Percentiles rank a stretch among this genome's conserved stretches.
Evolutionary conservation across 306 rosid species (phyloP).

Genomic region (Sphenostylis stenocarpa): DNA sequence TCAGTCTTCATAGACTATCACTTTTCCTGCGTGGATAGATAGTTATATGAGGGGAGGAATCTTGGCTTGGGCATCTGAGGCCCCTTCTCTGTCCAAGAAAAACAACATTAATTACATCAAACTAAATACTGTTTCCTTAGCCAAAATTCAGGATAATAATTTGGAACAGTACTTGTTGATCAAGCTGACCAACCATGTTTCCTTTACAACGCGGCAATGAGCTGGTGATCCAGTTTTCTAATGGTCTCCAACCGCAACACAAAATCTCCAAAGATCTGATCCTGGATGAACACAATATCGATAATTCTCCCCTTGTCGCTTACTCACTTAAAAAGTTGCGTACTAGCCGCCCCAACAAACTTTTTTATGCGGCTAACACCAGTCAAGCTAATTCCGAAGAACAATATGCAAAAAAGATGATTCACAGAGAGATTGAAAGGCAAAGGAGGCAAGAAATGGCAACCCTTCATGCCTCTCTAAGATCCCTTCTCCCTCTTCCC

Average conservation of each 20-base stretch:
- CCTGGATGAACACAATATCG: constrained; percentile 17
- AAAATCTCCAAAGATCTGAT: constrained; percentile 53
- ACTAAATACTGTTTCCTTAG: constrained; percentile 11
- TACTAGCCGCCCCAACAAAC: not conserved
- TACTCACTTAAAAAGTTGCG: not conserved
- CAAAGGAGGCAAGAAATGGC: constrained; percentile 79
- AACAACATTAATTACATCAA: constrained; percentile 11
- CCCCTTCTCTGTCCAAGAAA: not conserved
- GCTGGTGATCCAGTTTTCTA: constrained; percentile 57
- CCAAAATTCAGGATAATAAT: constrained; percentile 1
- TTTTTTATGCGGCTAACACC: not conserved
- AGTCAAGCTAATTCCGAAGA: not conserved
- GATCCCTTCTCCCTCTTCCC: constrained; percentile 58
- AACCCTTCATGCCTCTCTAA: constrained; percentile 55
- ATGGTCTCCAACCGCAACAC: constrained; percentile 43
- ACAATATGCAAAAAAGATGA: constrained; percentile 42
- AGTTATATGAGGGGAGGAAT: constrained; percentile 12
- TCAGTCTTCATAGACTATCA: not conserved
- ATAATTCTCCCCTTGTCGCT: constrained; percentile 30
- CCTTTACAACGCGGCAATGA: constrained; percentile 73
- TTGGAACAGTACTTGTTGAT: not conserved
- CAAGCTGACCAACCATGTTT: constrained; percentile 44
- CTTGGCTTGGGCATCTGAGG: constrained; percentile 32
- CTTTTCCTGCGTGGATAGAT: constrained; percentile 15
- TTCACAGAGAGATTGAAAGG: constrained; percentile 66